Base-by-base conservation (phyloP, 2,329 filamentous ascomycete genomes). In the Zymoseptoria tritici region DNA sequence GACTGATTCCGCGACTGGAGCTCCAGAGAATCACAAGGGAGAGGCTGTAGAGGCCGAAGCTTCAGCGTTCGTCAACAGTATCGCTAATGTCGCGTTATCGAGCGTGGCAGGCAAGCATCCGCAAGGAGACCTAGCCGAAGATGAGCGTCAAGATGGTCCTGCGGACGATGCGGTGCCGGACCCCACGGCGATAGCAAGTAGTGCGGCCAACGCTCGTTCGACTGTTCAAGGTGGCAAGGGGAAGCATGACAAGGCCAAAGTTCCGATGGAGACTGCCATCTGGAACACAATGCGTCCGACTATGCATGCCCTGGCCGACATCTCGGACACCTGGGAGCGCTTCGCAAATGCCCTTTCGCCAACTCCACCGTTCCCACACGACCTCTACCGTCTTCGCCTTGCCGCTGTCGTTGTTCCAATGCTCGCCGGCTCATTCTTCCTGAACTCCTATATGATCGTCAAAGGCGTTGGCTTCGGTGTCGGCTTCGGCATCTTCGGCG, bases 1-100 rank as follows among this genome's bases (percentile, higher is more conserved):
- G 20, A 83, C 86, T 26, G 88, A 91, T 61, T 91, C 87, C 59
- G 81, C 88, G 0, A 95, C 90, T 0, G 91, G 90, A 1, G 90
- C 90, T 0, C 87, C 90, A 0, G 89, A 96, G 71, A 90, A 90
- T 65, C 84, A 90, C 74, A 87, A 90, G 70, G 90, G 91, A 24
- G 90, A 94, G 71, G 89, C 89, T 0, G 88, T 91, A 0, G 90
- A 95, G 71, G 84, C 89, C 62, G 90, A 95, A 72, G 91, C 91
- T 0, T 87, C 83, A 66, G 92, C 91, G 70, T 87, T 95, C 62
- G 86, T 94, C 60, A 87, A 86, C 57, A 83, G 86, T 36, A 85
- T 94, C 56, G 84, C 86, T 8, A 81, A 84, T 29, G 83, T 94
- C 4, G 86, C 89, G 1, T 75, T 93, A 19, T 87, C 86, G 54